phyloP scores from a whole-genome alignment of 306 rosid species.

The Ormosia emarginata region DNA sequence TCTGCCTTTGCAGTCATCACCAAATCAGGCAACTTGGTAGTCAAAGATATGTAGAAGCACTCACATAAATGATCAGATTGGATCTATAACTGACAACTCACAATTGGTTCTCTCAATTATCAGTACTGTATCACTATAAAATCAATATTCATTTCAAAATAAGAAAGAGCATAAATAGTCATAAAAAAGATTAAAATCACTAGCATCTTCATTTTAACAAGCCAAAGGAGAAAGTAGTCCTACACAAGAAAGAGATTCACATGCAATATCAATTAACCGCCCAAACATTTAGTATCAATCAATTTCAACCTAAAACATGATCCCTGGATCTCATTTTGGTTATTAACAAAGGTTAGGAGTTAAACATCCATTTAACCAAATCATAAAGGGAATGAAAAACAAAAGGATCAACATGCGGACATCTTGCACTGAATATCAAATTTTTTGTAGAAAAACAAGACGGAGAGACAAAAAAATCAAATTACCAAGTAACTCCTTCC shows the following conservation, averaged over 20 bases:
- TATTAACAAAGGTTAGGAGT: background rate
- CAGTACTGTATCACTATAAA: background rate
- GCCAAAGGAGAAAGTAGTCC: background rate
- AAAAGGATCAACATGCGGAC: background rate
- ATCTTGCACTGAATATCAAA: background rate
- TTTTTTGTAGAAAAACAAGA: background rate
- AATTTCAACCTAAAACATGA: constrained; percentile 7
- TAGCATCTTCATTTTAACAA: constrained; percentile 2
- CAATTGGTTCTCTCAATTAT: background rate
- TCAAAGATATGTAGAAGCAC: background rate
- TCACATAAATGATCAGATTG: background rate
- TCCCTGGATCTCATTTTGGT: background rate
- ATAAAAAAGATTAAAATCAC: background rate
- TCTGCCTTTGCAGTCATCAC: background rate
- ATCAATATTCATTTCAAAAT: background rate
- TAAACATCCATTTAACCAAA: background rate
- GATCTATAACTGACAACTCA: background rate
- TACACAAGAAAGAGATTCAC: background rate
- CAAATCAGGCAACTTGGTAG: constrained; percentile 3
- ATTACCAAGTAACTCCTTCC: background rate
- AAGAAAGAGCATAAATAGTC: background rate
- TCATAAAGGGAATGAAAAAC: background rate
- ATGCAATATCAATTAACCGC: background rate
- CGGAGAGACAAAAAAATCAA: background rate
- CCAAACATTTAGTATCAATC: background rate